These are phyloP conservation scores for Candolleomyces eurysporus DNA, from an alignment of 768 basidiomycete species.

Conservation along the genomic window DNA sequence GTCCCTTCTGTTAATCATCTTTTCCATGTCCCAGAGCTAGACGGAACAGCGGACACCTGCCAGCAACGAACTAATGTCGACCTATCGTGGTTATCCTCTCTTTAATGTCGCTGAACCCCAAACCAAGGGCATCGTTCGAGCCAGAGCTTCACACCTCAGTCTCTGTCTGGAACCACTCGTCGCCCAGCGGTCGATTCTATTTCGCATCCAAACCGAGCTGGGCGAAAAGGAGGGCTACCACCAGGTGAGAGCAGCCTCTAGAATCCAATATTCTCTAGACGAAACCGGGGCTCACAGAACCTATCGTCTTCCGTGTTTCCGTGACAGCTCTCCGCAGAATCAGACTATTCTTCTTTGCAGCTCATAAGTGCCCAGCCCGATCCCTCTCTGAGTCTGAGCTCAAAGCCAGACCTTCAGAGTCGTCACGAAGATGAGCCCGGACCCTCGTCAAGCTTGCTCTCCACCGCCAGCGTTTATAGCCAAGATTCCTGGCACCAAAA, in stretches of 20 bases:
- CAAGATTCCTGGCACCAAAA: background rate
- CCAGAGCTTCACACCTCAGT: background rate
- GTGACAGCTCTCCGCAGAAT: background rate
- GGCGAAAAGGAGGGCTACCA: background rate
- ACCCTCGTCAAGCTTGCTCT: background rate
- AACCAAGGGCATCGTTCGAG: background rate
- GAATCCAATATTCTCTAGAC: background rate
- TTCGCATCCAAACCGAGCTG: slow-evolving; percentile 1
- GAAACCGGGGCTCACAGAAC: too few species aligned
- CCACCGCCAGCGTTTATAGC: background rate
- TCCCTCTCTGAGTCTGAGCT: background rate
- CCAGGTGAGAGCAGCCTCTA: background rate
- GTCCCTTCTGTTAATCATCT: too few species aligned
- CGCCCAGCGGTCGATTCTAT: background rate
- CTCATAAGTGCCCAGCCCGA: background rate
- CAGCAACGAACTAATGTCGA: background rate
- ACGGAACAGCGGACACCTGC: background rate
- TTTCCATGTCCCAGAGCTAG: too few species aligned
- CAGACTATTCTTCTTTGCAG: background rate
- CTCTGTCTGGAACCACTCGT: slow-evolving; percentile 1
- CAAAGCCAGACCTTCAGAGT: background rate
- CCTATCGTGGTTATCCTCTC: background rate
- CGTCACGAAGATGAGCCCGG: background rate
- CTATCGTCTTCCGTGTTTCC: too few species aligned
- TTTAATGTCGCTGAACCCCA: background rate